Evolutionary conservation across 2,329 filamentous ascomycete species (phyloP), one percentile per base, ranked within the genome.

Genomic region (Fonsecaea pedrosoi): DNA sequence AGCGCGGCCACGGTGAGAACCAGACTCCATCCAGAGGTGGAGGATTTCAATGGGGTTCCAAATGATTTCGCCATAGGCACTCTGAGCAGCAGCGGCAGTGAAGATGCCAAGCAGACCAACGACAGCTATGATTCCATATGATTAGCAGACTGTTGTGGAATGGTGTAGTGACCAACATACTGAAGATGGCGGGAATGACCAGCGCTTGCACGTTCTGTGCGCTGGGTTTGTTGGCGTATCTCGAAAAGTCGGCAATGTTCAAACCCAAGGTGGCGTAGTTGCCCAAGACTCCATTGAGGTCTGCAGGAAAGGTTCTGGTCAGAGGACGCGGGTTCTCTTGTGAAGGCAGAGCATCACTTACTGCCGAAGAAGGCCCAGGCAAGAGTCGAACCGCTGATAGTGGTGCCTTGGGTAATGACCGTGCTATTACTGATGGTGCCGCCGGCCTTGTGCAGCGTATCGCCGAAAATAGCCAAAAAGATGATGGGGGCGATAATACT

Each of bases 201-300:
- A 72, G 55, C 32, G 65, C 69, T 64, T 70, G 69, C 50, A 70
- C 64, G 35, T 70, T 70, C 56, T 70, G 70, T 42, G 66, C 69
- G 64, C 69, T 72, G 60, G 67, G 58, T 60, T 71, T 72, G 50
- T 70, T 71, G 55, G 70, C 60, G 56, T 72, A 72, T 54, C 70
- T 62, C 12, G 70, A 68, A 60, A 71, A 71, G 58, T 72, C 70
- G 57, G 70, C 67, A 13, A 71, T 71, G 55, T 71, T 71, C 38
- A 72, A 61, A 12, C 69, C 69, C 55, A 71, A 58, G 35, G 70
- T 70, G 34, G 68, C 68, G 59, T 70, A 71, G 59, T 70, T 71
- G 64, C 68, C 68, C 66, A 70, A 65, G 54, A 71, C 70, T 21
- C 68, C 68, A 48, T 70, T 71, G 56, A 71, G 64, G 64, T 70